phyloP scores from a whole-genome alignment of 2,329 filamentous ascomycete species.

The Trichoderma sp. region DNA sequence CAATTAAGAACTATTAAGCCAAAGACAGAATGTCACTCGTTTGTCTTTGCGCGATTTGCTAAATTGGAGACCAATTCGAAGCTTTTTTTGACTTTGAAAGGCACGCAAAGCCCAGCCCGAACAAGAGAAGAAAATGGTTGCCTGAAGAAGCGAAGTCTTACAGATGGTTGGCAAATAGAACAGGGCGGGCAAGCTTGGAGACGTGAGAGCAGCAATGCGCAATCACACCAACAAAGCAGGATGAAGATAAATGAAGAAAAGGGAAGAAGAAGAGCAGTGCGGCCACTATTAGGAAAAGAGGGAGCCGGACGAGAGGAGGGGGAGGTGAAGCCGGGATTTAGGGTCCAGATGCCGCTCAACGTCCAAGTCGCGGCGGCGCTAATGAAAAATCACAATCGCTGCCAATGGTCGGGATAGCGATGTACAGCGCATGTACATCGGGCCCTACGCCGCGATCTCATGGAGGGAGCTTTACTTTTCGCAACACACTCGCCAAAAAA shows the following conservation, averaged over 20 bases:
- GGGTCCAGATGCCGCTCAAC: conserved; percentile 29
- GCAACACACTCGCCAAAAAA: conserved; percentile 34
- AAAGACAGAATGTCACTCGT: conserved; percentile 20
- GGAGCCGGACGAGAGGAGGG: conserved; percentile 26
- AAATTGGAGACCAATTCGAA: conserved; percentile 13
- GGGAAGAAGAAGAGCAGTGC: conserved; percentile 23
- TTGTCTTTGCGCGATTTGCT: conserved; percentile 9
- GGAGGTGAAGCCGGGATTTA: conserved; percentile 28
- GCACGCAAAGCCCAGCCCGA: conserved; percentile 25
- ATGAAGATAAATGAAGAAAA: conserved; percentile 5
- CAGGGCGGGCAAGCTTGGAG: conserved; percentile 22
- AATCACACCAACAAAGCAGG: conserved; percentile 23
- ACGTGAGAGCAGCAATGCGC: conserved; percentile 25
- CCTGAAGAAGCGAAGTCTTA: conserved; percentile 28
- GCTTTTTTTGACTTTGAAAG: not conserved
- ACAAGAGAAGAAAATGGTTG: conserved; percentile 4
- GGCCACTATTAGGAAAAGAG: conserved; percentile 29
- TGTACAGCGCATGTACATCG: conserved; percentile 24
- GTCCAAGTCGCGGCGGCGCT: conserved; percentile 28
- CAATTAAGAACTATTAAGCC: conserved; percentile 20
- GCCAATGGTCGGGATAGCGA: not conserved
- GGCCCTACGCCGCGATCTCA: conserved; percentile 8
- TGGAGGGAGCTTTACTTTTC: conserved; percentile 26
- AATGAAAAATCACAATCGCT: conserved; percentile 28
- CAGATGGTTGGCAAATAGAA: conserved; percentile 28